Evolutionary conservation across 176 grass and related monocot genomes (phyloP).

Genomic region (Avena atlantica): DNA sequence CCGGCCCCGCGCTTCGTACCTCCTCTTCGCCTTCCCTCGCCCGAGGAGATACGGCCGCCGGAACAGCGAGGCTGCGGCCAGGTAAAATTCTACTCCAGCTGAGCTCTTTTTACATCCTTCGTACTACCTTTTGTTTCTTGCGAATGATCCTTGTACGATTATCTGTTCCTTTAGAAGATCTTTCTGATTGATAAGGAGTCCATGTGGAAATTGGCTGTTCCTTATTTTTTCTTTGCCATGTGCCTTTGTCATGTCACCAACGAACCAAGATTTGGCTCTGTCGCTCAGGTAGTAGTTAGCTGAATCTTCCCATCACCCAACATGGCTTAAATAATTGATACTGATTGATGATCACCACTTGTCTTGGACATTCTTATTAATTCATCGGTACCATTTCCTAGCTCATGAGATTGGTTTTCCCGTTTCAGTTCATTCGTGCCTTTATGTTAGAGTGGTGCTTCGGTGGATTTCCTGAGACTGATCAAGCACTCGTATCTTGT

Average conservation of each 20-base stretch:
- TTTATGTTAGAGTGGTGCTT: no score
- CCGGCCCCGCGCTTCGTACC: constrained; percentile 12
- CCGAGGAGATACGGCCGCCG: constrained; percentile 49
- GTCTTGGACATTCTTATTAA: constrained; percentile 22
- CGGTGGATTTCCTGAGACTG: no score
- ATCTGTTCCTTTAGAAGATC: background rate
- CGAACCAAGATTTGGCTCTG: background rate
- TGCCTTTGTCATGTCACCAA: background rate
- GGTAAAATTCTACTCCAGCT: no score
- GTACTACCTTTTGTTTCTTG: no score
- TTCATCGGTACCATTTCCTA: constrained; percentile 2
- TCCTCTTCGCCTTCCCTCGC: constrained; percentile 36
- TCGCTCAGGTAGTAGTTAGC: background rate
- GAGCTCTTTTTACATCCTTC: no score
- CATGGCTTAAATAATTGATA: constrained; percentile 13
- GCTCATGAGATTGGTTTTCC: background rate
- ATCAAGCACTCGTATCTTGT: no score
- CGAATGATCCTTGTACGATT: background rate
- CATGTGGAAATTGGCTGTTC: background rate
- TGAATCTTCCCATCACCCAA: constrained; percentile 15
- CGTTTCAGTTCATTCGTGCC: no score
- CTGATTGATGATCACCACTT: constrained; percentile 11
- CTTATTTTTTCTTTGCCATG: background rate
- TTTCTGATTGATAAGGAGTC: no score
- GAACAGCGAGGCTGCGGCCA: background rate